Base-by-base conservation (phyloP, 768 basidiomycete species). In the Suillus variegatus region DNA sequence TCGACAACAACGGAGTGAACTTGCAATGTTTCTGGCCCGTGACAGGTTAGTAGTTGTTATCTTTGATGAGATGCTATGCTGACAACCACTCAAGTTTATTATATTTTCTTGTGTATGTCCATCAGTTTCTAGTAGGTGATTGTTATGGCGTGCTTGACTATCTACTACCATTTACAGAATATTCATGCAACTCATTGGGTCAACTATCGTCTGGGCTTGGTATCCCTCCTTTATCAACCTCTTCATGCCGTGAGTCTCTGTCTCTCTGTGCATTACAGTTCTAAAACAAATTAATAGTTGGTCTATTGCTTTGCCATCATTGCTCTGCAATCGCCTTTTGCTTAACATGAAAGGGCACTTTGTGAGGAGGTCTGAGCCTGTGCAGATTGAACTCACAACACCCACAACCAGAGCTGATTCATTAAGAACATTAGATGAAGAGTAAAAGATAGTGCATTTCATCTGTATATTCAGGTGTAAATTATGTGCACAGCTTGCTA, bases 261-360 rank as follows among this genome's bases (percentile, higher is more conserved):
- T 51, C 13, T 44, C 22, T 6, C 28, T 3, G 28, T 52, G 18
- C 35, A 9, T 20, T 51, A 47, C 6, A 32, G 20, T n/a, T 41
- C 56, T 64, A 38, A 22, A 32, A 60, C 54, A 38, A 46, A 22
- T 32, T 25, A 28, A 12, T 41, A 74, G 73, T 9, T 74, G 73
- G 73, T 71, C 71, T 5, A 62, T 70, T 3, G 71, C 72, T 13
- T 64, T 73, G 6, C 72, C 73, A 1, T 72, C 72, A 6, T 44
- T 74, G 4, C 67, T 74, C 18, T 72, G 73, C 14, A 68, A 65
- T 46, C 71, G 69, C 38, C 66, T 73, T 10, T 64, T 74, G 16
- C 65, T 74, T 41, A 68, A 68, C 56, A 72, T 72, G 67, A 72
- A 72, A 49, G 47, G 47, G 6, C 65, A 58, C 52, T 70, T 66